A percentile compares a stretch with the other conserved stretches of the same genome.
phyloP scores from a whole-genome alignment of 1,284 basidiomycete species.

The Cutaneotrichosporon cutaneum region DNA sequence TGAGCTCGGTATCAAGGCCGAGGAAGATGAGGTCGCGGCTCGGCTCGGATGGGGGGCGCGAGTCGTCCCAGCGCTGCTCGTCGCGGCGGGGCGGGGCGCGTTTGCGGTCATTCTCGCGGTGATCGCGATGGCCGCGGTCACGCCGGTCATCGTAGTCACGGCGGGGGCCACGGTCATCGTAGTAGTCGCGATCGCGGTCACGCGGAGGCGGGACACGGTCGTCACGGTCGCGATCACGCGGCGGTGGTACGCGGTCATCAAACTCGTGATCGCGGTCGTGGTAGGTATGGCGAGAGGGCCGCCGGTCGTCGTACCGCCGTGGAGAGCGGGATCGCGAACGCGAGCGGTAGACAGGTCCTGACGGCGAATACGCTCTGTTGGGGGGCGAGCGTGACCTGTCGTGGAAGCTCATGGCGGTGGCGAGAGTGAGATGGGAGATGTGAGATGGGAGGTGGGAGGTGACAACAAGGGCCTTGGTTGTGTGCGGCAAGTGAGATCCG shows the following conservation, averaged over 20 bases:
- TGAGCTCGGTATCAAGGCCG: conserved; percentile 82
- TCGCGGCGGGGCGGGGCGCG: conserved; percentile 10
- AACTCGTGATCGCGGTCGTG: conserved; percentile 1
- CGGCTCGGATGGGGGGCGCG: conserved; percentile 31
- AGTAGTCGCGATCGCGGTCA: conserved; percentile 7
- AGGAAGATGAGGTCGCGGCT: conserved; percentile 75
- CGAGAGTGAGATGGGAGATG: neutral
- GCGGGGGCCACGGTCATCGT: conserved; percentile 13
- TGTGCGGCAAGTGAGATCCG: neutral
- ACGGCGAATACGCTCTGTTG: conserved; percentile 6
- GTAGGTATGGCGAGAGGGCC: neutral
- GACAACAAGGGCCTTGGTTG: neutral
- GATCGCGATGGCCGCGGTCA: conserved; percentile 1
- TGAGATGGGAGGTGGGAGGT: too few species aligned
- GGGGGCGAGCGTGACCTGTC: conserved; percentile 8
- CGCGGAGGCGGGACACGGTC: conserved; percentile 3
- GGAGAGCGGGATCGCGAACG: conserved; percentile 5
- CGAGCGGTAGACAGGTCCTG: neutral
- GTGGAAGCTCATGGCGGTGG: neutral
- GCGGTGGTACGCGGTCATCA: conserved; percentile 1
- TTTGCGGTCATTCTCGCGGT: conserved; percentile 5
- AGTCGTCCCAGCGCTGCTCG: conserved; percentile 8
- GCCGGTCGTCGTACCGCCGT: conserved; percentile 26
- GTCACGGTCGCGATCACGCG: neutral
- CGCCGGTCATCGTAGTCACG: conserved; percentile 23